Base-by-base conservation (phyloP, 2,329 filamentous ascomycete genomes). In the Colletotrichum destructivum region DNA sequence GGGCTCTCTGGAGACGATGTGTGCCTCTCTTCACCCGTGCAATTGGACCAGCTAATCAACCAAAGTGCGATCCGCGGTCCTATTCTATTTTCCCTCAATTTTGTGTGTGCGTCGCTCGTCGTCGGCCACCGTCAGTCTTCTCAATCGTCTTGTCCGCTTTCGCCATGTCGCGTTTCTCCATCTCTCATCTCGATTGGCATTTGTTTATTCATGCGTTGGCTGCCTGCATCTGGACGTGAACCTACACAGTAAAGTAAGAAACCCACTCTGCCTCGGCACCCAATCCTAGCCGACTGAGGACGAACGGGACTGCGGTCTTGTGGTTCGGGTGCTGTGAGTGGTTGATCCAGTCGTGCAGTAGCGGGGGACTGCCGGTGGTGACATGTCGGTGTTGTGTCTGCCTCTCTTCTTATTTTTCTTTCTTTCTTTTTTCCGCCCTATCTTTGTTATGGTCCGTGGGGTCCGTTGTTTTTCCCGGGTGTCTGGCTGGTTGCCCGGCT, bases 201-300 rank as follows among this genome's bases (percentile, higher is more conserved):
- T 68, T 71, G 69, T 71, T 71, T 69, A 69, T 71, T 71, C 64
- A 71, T 71, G 69, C 69, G 69, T 62, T 23, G 40, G 38, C 9
- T 35, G n/a, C 23, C 35, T 42, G 15, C 18, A 42, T 13, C 31
- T 51, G n/a, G 23, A 42, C 11, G 31, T 16, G 13, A 42, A 21
- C 51, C 62, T 62, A 56, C 59, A 71, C 69, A 62, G 31, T 35
- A 35, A 9, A 35, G 31, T 9, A 35, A 35, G 38, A 13, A 67
- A 66, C 47, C 47, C 40, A 61, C 67, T 42, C 42, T 15, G 46
- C 49, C 49, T 42, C 57, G 40, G 49, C 21, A 56, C 51, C 66
- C 44, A 69, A 56, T 69, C 60, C 66, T 38, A 16, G 57, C 8
- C 31, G 8, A 35, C 31, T 35, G 31, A 35, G 31, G 31, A 35